These are phyloP conservation scores for Fraxinus ornus DNA, from an alignment of 305 asterid genomes.

Conservation along the genomic window DNA sequence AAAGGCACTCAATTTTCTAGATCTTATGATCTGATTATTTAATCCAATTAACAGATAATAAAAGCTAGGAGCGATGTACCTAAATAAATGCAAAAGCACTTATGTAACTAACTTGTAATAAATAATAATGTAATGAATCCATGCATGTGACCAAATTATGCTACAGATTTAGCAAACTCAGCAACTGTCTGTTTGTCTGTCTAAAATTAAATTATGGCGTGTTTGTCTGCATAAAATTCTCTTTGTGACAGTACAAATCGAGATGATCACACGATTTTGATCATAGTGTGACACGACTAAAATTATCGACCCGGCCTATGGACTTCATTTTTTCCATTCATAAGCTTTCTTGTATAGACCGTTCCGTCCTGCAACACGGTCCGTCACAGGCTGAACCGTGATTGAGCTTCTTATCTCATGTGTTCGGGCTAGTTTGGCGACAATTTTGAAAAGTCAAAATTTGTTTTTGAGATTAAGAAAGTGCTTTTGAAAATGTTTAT, in stretches of 20 bases:
- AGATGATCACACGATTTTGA: background rate
- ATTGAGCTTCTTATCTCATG: background rate
- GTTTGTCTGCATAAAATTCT: background rate
- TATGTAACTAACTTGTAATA: background rate
- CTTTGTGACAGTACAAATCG: background rate
- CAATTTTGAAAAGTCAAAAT: background rate
- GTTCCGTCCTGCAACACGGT: background rate
- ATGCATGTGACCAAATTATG: slow-evolving; percentile 21
- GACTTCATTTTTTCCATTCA: background rate
- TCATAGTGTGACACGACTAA: background rate
- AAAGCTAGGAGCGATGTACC: background rate
- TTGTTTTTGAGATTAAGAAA: background rate
- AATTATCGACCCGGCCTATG: background rate
- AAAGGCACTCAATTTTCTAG: background rate
- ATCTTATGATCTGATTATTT: background rate
- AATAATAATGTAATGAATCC: background rate
- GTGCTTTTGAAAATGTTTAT: no score
- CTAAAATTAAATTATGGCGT: background rate
- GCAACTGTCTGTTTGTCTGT: background rate
- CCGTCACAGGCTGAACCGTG: background rate
- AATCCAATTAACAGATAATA: background rate
- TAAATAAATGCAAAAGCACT: slow-evolving; percentile 5
- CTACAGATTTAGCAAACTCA: background rate
- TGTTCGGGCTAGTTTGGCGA: background rate
- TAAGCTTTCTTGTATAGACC: background rate